Evolutionary conservation across 2,329 filamentous ascomycete species (phyloP), one percentile per base, ranked within the genome.

Genomic region (Sphaerostilbella broomeana): DNA sequence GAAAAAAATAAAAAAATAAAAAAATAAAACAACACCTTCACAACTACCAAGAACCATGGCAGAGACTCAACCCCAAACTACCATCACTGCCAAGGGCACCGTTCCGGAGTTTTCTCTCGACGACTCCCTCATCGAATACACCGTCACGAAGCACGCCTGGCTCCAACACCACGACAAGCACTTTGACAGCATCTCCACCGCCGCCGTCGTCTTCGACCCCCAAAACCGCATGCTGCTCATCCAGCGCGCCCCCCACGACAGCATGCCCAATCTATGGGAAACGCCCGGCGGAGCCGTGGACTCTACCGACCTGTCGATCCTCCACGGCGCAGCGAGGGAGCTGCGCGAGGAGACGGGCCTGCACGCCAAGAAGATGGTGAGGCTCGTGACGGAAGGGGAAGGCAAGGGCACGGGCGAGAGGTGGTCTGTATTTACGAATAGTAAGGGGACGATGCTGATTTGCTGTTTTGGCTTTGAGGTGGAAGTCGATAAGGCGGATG

Each of bases 281-380:
- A 45, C 62, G 1, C 70, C 71, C 1, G 71, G 71, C 16, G 71
- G 71, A n/a, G 64, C 57, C 1, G 63, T 63, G 27, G 71, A 73
- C 35, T 35, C 51, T 0, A 52, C 55, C 1, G 69, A 73, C 44
- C 30, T 44, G 5, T 65, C 51, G 10, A 58, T 74, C 4, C 55
- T 74, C 4, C 48, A 61, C 32, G 63, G 60, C 12, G 64, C 62
- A n/a, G 65, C 61, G 12, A 60, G 71, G 12, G 71, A 75, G 54
- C 56, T 74, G 3, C 59, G 53, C 52, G 71, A 74, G 52, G 70
- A 73, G 51, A 50, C 65, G 7, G 67, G 69, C 0, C 52, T 73
- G 4, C 37, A 47, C 20, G 59, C 57, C 4, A 46, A 33, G 9
- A 50, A 50, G 21, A 47, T 68, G 30, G 36, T 43, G 26, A 45